A percentile compares a stretch with the other conserved stretches of the same genome.
Evolutionary conservation across 2,329 filamentous ascomycete species (phyloP).

Genomic region (Fusarium mexicanum): DNA sequence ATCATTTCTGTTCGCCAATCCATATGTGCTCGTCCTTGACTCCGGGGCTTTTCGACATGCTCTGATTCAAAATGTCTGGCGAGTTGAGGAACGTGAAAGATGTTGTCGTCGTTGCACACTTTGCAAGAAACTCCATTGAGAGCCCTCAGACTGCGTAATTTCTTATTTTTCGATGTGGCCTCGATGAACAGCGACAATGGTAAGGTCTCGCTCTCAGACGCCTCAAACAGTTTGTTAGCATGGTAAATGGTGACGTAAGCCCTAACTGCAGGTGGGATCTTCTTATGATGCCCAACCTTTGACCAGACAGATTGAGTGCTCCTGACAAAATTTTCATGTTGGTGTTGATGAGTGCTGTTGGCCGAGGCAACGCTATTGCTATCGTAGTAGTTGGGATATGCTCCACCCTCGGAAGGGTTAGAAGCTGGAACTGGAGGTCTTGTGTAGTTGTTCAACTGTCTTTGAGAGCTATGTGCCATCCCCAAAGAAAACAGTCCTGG

Average conservation of each 20-base stretch:
- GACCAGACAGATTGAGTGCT: conserved; percentile 72
- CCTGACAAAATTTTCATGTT: conserved; percentile 63
- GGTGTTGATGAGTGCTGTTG: conserved; percentile 50
- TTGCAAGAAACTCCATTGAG: conserved; percentile 66
- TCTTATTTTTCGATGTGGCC: conserved; percentile 63
- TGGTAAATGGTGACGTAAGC: conserved; percentile 73
- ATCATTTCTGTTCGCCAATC: conserved; percentile 62
- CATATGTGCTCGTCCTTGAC: conserved; percentile 35
- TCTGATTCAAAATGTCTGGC: conserved; percentile 65
- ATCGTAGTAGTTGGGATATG: conserved; percentile 8
- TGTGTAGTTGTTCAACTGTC: conserved; percentile 5
- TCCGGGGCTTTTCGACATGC: conserved; percentile 48
- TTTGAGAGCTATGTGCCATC: neutral
- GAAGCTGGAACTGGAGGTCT: neutral
- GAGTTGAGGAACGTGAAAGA: conserved; percentile 68
- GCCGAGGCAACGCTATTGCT: neutral
- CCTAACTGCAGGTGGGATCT: conserved; percentile 69
- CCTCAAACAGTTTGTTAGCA: conserved; percentile 65
- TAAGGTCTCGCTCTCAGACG: conserved; percentile 66
- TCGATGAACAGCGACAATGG: conserved; percentile 68
- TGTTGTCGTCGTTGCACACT: conserved; percentile 56
- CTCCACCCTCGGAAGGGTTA: neutral
- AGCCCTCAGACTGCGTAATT: conserved; percentile 65
- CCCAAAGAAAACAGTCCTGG: conserved; percentile 5
- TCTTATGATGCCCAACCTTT: conserved; percentile 65